These are phyloP conservation scores for Amylostereum areolatum DNA, from an alignment of 1,284 basidiomycete genomes.

Conservation along the genomic window DNA sequence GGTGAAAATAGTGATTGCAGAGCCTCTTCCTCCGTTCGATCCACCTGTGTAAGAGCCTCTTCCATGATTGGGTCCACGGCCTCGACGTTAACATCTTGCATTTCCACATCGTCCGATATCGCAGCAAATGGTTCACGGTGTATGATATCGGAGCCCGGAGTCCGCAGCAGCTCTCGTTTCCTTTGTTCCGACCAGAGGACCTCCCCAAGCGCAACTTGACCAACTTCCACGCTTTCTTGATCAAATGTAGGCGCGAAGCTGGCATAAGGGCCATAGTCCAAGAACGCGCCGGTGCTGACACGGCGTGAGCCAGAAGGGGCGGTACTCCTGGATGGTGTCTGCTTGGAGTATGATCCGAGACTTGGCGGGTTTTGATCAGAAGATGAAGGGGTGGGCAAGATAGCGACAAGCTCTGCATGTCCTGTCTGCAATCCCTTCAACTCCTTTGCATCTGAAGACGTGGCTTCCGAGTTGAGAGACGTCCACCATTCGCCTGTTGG, in stretches of 20 bases:
- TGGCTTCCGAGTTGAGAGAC: slow-evolving; percentile 51
- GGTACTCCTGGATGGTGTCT: slow-evolving; percentile 30
- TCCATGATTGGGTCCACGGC: slow-evolving; percentile 6
- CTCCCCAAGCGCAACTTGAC: slow-evolving; percentile 52
- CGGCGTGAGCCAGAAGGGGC: slow-evolving; percentile 41
- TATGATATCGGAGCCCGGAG: background rate
- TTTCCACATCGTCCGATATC: slow-evolving; percentile 6
- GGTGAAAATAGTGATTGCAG: slow-evolving; percentile 49
- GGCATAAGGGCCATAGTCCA: slow-evolving; percentile 70
- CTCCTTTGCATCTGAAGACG: slow-evolving; percentile 29
- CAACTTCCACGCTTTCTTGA: slow-evolving; percentile 63
- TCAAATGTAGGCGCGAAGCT: slow-evolving; percentile 76
- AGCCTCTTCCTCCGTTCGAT: slow-evolving; percentile 20
- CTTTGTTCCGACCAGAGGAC: slow-evolving; percentile 36
- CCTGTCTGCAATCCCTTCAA: slow-evolving; percentile 51
- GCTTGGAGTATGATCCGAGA: slow-evolving; percentile 26
- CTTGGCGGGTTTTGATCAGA: slow-evolving; percentile 26
- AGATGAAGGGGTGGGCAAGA: slow-evolving; percentile 55
- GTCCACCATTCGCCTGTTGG: slow-evolving; percentile 74
- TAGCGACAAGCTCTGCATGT: slow-evolving; percentile 67
- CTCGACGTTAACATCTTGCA: slow-evolving; percentile 6
- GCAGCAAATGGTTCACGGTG: slow-evolving; percentile 1
- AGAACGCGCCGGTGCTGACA: slow-evolving; percentile 56
- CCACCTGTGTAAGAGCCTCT: slow-evolving; percentile 8
- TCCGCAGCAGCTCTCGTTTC: slow-evolving; percentile 14